Base-by-base conservation (phyloP, 306 rosid genomes). In the apple (Malus domestica) region DNA sequence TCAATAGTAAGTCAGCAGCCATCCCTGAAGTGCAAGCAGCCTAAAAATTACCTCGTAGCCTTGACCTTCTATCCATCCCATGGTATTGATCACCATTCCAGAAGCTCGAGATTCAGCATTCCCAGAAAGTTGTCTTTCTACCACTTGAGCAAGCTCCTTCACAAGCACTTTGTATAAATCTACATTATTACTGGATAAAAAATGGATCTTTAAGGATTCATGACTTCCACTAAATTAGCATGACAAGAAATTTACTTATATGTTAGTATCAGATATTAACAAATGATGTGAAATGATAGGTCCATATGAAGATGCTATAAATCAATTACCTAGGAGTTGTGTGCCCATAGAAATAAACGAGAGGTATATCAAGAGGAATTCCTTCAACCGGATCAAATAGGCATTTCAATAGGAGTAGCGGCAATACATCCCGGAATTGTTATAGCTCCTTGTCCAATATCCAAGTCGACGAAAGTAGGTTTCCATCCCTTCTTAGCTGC, bases 1-100 rank as follows among this genome's bases (percentile, higher is more conserved):
- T 44, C 71, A 63, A 30, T 60, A 57, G 44, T 27, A 35, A 29
- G 16, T 15, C 42, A 73, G 44, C 27, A 5, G 45, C 12, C 60
- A 45, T 33, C 58, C 60, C 38, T 61, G 42, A 44, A 25, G 29
- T 16, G 6, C 30, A 44, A 42, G 40, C 32, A 74, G 60, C 52
- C 42, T 42, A 61, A 45, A 80, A 23, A 52, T 63, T 87, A 95
- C 99, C 84, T 95, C 98, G 85, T 95, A 95, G 80, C 99, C 99
- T 45, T 88, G 85, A 79, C 98, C 97, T 79, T 95, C 98, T 73
- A 92, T 92, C 99, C 99, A 95, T 58, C 99, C 99, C 99, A 95
- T 92, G 46, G 99, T 95, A 84, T 95, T 95, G 81, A 95, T 88
- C 70, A 95, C 98, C 98, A 95, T 86, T 58, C 99, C 99, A 15